Evolutionary conservation across 1,284 basidiomycete species (phyloP).

Genomic region (Uromyces viciae-fabae): DNA sequence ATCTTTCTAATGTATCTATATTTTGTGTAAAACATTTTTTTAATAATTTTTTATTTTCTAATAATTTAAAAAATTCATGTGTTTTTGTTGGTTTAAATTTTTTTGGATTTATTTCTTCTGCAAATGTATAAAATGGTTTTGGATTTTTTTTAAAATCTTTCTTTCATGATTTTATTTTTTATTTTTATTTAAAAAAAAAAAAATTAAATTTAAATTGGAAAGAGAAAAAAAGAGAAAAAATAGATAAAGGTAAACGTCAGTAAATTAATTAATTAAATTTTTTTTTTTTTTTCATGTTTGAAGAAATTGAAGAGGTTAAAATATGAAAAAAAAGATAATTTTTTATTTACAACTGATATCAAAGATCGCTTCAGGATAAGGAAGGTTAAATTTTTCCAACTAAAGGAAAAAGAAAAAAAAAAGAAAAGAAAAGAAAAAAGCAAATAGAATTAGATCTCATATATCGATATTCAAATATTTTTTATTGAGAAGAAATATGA

Average conservation of each 20-base stretch:
- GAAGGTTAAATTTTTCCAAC: conserved; percentile 53
- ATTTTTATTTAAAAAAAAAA: too few species aligned
- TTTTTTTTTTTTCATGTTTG: background rate
- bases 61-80: conserved; percentile 81
- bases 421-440: background rate
- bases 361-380: conserved; percentile 55
- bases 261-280: background rate
- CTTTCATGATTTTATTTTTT: background rate
- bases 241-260: too few species aligned
- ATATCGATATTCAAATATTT: background rate
- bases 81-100: conserved; percentile 79
- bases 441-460: background rate
- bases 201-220: background rate
- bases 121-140: conserved; percentile 56
- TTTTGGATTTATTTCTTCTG: conserved; percentile 81
- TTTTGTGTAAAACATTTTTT: conserved; percentile 70
- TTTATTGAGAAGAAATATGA: background rate
- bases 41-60: conserved; percentile 66
- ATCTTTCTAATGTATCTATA: conserved; percentile 78
- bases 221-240: too few species aligned
- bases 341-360: conserved; percentile 49
- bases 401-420: conserved; percentile 48
- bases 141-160: conserved; percentile 53
- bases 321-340: background rate
- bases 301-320: background rate